Conservation (phyloP, 2,329 filamentous ascomycete species). For the Simplicillium sp. region DNA sequence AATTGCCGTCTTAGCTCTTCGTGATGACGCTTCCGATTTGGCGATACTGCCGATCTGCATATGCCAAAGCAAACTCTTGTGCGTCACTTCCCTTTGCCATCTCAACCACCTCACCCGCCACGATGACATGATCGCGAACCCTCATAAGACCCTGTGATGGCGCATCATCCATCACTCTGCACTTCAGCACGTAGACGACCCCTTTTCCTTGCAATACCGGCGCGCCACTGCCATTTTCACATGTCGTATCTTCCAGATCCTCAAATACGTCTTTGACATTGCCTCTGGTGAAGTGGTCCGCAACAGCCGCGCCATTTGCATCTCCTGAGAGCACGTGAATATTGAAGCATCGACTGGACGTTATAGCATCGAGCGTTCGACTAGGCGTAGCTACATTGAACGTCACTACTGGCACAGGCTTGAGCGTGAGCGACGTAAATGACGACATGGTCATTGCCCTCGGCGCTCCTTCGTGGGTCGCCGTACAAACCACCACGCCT, state of each 20-base stretch:
- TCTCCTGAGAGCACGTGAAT: slow-evolving; percentile 44
- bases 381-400: slow-evolving; percentile 51
- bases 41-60: slow-evolving; percentile 39
- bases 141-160: slow-evolving; percentile 29
- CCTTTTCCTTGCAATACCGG: slow-evolving; percentile 40
- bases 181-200: slow-evolving; percentile 39
- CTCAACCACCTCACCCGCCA: slow-evolving; percentile 40
- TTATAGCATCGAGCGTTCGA: slow-evolving; percentile 43
- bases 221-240: slow-evolving; percentile 12
- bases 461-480: slow-evolving; percentile 23
- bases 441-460: slow-evolving; percentile 52
- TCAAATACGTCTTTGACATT: slow-evolving; percentile 32
- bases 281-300: slow-evolving; percentile 41
- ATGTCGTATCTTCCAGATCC: slow-evolving; percentile 17
- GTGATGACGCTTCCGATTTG: slow-evolving; percentile 26
- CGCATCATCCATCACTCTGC: slow-evolving; percentile 29
- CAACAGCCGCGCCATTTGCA: slow-evolving; percentile 35
- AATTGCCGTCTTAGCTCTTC: slow-evolving; percentile 1
- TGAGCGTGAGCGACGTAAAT: slow-evolving; percentile 44
- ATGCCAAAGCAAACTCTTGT: slow-evolving; percentile 35
- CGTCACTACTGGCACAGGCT: slow-evolving; percentile 40
- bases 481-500: slow-evolving; percentile 46
- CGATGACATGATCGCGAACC: slow-evolving; percentile 42
- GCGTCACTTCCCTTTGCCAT: slow-evolving; percentile 24
- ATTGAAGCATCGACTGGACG: slow-evolving; percentile 35